Percentiles rank a stretch among this genome's conserved stretches.
Conservation (phyloP, 495 filamentous ascomycete species). For the Xanthoparmelia taractica region DNA sequence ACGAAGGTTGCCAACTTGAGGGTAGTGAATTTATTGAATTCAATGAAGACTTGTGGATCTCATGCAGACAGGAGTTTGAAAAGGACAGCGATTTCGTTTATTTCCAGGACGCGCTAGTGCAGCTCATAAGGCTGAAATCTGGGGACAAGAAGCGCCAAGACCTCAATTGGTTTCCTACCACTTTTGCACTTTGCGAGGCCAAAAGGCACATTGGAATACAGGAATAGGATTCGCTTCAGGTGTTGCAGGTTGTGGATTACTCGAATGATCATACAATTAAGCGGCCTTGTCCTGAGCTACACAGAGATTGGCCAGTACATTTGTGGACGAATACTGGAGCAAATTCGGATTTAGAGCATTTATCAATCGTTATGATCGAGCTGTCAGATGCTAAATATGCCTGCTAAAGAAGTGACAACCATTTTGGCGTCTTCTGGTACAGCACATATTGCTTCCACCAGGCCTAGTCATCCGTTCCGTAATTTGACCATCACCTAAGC, state of each 20-base stretch:
- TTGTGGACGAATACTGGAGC: not conserved
- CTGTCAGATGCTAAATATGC: not conserved
- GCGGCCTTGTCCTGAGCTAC: not conserved
- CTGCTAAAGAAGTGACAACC: not conserved
- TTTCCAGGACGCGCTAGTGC: constrained; percentile 11
- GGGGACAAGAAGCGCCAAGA: constrained; percentile 4
- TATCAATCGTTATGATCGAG: not conserved
- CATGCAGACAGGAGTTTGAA: constrained; percentile 15
- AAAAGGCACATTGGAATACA: too few species aligned
- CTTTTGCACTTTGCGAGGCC: not conserved
- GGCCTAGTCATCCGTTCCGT: not conserved
- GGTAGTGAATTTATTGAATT: not conserved
- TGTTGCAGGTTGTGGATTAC: not conserved
- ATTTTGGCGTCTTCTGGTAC: not conserved
- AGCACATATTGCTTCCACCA: not conserved
- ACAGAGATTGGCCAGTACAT: not conserved
- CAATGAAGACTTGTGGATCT: not conserved
- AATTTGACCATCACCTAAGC: constrained; percentile 33
- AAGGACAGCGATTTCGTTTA: constrained; percentile 18
- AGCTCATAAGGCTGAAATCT: constrained; percentile 7
- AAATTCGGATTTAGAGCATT: not conserved
- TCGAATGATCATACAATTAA: not conserved
- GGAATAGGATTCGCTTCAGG: too few species aligned
- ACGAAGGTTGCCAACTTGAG: not conserved
- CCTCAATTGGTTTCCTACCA: not conserved